A percentile compares a stretch with the other conserved stretches of the same genome.
These are phyloP conservation scores for Trypanosoma brucei DNA, from an alignment of 208 protist species.

Conservation along the genomic window DNA sequence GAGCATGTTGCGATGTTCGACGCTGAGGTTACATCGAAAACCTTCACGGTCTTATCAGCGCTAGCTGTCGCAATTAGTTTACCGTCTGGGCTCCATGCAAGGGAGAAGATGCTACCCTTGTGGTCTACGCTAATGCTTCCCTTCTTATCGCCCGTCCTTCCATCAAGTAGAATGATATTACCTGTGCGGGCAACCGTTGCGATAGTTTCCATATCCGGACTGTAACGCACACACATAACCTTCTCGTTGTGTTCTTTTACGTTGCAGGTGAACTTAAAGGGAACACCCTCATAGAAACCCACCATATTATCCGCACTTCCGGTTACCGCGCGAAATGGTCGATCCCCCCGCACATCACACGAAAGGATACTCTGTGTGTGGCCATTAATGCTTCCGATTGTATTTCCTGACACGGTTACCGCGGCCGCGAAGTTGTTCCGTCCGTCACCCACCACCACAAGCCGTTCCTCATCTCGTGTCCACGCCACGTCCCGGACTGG, in stretches of 20 bases:
- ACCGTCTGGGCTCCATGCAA: slow-evolving; percentile 40
- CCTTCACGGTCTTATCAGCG: slow-evolving; percentile 39
- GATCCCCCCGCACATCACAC: slow-evolving; percentile 35
- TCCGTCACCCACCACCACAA: slow-evolving; percentile 63
- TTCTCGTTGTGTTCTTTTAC: slow-evolving; percentile 34
- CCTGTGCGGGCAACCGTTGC: slow-evolving; percentile 27
- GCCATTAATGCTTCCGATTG: slow-evolving; percentile 39
- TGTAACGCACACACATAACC: slow-evolving; percentile 69
- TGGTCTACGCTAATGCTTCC: slow-evolving; percentile 29
- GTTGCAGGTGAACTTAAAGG: slow-evolving; percentile 51
- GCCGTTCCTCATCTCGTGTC: slow-evolving; percentile 43
- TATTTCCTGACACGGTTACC: slow-evolving; percentile 32
- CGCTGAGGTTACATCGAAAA: slow-evolving; percentile 21
- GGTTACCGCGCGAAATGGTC: slow-evolving; percentile 51
- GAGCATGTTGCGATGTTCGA: slow-evolving; percentile 4
- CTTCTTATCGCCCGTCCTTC: slow-evolving; percentile 32
- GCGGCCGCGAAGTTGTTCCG: slow-evolving; percentile 31
- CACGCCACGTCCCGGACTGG: slow-evolving; percentile 55
- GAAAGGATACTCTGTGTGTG: slow-evolving; percentile 43
- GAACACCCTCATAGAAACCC: slow-evolving; percentile 64
- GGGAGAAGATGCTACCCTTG: slow-evolving; percentile 37
- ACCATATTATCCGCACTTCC: slow-evolving; percentile 33
- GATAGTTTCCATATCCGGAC: slow-evolving; percentile 37
- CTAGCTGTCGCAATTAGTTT: slow-evolving; percentile 29
- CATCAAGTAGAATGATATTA: slow-evolving; percentile 46